phyloP scores from a whole-genome alignment of 768 basidiomycete species.

The Lentinula boryana region DNA sequence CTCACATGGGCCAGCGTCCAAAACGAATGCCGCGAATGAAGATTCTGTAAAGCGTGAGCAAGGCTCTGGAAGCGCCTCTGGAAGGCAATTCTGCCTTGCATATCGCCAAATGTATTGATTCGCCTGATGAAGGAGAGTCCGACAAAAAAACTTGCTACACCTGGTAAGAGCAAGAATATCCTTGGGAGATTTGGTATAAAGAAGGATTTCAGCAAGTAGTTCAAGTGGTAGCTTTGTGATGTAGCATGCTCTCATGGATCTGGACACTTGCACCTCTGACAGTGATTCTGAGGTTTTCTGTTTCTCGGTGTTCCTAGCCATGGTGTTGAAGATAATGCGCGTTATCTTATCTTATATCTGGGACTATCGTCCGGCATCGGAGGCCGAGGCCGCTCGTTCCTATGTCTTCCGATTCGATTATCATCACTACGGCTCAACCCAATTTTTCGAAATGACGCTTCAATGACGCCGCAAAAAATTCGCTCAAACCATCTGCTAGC shows the following conservation, averaged over 20 bases:
- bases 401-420: not conserved
- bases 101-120: constrained; percentile 51
- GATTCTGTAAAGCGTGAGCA: constrained; percentile 33
- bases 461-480: not conserved
- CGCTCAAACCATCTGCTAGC: not conserved
- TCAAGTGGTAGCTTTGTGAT: constrained; percentile 47
- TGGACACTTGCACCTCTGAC: not conserved
- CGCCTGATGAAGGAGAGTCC: not conserved
- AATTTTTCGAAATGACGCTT: too few relatives aligned
- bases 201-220: constrained; percentile 57
- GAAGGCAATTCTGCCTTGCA: constrained; percentile 32
- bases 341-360: not conserved
- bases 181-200: constrained; percentile 39
- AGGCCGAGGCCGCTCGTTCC: not conserved
- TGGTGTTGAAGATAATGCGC: not conserved
- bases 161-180: constrained; percentile 57
- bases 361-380: too few relatives aligned
- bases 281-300: not conserved
- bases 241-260: not conserved
- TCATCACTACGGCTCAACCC: not conserved
- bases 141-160: constrained; percentile 35
- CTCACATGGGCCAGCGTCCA: constrained; percentile 51
- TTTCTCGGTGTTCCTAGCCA: not conserved
- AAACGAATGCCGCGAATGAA: constrained; percentile 60
- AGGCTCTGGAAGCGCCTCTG: constrained; percentile 35